phyloP scores from a whole-genome alignment of 345 rosid genomes.

The Citrus inodora region DNA sequence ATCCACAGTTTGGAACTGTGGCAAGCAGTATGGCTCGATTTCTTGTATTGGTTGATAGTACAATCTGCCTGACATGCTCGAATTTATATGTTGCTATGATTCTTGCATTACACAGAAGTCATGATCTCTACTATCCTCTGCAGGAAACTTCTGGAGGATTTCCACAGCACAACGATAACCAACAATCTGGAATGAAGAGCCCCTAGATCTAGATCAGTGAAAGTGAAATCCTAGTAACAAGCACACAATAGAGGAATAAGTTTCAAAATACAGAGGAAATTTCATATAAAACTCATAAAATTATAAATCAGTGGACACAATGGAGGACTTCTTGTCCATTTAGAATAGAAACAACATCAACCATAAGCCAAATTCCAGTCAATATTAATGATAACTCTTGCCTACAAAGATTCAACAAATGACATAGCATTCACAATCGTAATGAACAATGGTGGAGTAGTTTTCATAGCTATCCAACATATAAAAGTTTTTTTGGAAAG shows the following conservation, averaged over 20 bases:
- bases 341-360: slow-evolving; percentile 3
- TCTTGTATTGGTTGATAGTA: slow-evolving; percentile 40
- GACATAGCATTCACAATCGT: not conserved
- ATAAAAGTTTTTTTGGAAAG: not conserved
- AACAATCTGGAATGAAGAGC: slow-evolving; percentile 18
- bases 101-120: slow-evolving; percentile 30
- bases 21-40: slow-evolving; percentile 35
- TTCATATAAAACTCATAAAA: not conserved
- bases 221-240: not conserved
- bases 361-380: slow-evolving; percentile 9
- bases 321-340: not conserved
- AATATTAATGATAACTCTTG: not conserved
- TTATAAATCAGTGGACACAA: not conserved
- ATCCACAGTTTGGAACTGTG: slow-evolving; percentile 37
- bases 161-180: not conserved
- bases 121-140: slow-evolving; percentile 10
- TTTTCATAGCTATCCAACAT: not conserved
- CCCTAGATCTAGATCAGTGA: slow-evolving; percentile 4
- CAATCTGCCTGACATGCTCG: slow-evolving; percentile 41
- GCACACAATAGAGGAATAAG: not conserved
- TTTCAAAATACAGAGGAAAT: not conserved
- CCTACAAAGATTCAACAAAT: not conserved
- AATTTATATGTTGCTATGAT: slow-evolving; percentile 26
- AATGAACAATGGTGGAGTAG: not conserved
- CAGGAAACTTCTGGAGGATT: not conserved